phyloP scores from a whole-genome alignment of 176 grass and related monocot species.

The Hyparrhenia diplandra region DNA sequence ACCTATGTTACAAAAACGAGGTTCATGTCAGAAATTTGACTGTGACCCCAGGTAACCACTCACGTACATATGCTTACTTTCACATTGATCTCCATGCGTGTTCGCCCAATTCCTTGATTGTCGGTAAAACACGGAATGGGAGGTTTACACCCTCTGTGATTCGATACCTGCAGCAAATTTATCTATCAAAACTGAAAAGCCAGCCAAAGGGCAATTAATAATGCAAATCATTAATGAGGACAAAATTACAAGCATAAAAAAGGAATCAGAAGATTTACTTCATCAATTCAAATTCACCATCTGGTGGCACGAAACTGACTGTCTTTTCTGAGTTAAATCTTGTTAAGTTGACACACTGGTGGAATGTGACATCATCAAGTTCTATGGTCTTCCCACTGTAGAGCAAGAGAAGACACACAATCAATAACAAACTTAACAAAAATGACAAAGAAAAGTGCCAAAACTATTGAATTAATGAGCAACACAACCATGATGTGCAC shows the following conservation, averaged over 20 bases:
- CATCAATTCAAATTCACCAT: constrained; percentile 99
- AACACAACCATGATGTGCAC: constrained; percentile 27
- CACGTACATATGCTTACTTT: constrained; percentile 63
- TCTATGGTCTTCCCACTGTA: constrained; percentile 99
- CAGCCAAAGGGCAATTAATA: neutral
- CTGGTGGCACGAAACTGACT: constrained; percentile 96
- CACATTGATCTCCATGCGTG: constrained; percentile 95
- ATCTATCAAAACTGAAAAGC: constrained; percentile 40
- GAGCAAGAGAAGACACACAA: constrained; percentile 7
- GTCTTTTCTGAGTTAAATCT: constrained; percentile 99
- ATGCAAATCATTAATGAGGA: neutral
- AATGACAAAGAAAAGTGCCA: neutral
- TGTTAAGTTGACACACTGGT: constrained; percentile 97
- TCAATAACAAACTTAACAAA: constrained; percentile 5
- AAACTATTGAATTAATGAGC: constrained; percentile 23
- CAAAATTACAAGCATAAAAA: constrained; percentile 21
- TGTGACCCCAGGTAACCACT: neutral
- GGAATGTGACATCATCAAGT: constrained; percentile 99
- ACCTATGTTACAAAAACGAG: constrained; percentile 43
- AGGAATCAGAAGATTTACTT: constrained; percentile 62
- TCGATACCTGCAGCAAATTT: constrained; percentile 74
- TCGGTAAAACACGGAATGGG: constrained; percentile 92
- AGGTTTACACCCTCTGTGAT: constrained; percentile 99
- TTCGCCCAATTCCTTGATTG: constrained; percentile 99
- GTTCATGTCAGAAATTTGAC: constrained; percentile 23